Conservation (phyloP, 805 yeast genomes). For the Komagataella phaffii region DNA sequence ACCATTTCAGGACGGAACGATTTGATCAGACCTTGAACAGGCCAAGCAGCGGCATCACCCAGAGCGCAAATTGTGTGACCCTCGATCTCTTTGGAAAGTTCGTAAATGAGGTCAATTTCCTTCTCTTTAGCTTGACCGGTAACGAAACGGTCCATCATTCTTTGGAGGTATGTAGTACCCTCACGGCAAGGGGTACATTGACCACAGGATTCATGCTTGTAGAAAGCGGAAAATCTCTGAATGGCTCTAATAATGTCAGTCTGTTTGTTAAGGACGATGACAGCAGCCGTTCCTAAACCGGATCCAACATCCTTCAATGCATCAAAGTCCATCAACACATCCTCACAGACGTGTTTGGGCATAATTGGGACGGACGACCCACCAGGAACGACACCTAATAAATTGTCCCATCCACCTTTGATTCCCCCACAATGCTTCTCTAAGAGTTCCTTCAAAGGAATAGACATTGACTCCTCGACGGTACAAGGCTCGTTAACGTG, state of each 20-base stretch:
- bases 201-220: conserved; percentile 89
- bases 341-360: conserved; percentile 53
- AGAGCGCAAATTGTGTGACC: conserved; percentile 89
- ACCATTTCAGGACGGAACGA: conserved; percentile 75
- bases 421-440: conserved; percentile 89
- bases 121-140: conserved; percentile 68
- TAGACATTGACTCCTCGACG: conserved; percentile 89
- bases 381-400: conserved; percentile 80
- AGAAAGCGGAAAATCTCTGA: conserved; percentile 73
- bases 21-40: conserved; percentile 77
- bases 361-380: conserved; percentile 81
- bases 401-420: conserved; percentile 87
- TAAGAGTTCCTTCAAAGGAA: conserved; percentile 67
- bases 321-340: conserved; percentile 77
- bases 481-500: conserved; percentile 90
- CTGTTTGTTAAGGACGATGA: conserved; percentile 79
- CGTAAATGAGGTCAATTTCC: conserved; percentile 77
- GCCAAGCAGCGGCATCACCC: conserved; percentile 94
- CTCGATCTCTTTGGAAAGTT: conserved; percentile 76
- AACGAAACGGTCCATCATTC: conserved; percentile 74
- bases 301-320: conserved; percentile 77
- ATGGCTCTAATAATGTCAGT: conserved; percentile 79
- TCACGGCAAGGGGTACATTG: conserved; percentile 94
- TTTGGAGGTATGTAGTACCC: conserved; percentile 78
- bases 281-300: conserved; percentile 89